Conservation (phyloP, 1,284 basidiomycete species). For the Microbotryum saponariae region DNA sequence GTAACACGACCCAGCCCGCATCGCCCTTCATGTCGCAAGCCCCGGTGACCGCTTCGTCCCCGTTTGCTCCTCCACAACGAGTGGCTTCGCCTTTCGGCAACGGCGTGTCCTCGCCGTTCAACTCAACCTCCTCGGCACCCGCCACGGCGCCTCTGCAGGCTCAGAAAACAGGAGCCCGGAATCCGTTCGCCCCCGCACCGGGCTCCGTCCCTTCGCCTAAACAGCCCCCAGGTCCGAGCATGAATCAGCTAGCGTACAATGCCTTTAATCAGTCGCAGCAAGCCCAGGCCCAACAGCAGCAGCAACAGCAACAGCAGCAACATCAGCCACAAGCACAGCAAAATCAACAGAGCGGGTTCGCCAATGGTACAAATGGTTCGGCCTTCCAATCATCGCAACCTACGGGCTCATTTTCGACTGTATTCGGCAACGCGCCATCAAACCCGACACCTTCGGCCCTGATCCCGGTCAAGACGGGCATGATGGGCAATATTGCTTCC, state of each 20-base stretch:
- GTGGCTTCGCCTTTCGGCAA: slow-evolving; percentile 24
- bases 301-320: slow-evolving; percentile 28
- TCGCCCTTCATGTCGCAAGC: no score
- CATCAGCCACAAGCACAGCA: slow-evolving; percentile 43
- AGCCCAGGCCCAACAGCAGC: slow-evolving; percentile 37
- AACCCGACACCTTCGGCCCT: slow-evolving; percentile 20
- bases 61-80: slow-evolving; percentile 32
- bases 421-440: slow-evolving; percentile 14
- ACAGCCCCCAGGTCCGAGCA: slow-evolving; percentile 60
- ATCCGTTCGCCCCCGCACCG: slow-evolving; percentile 78
- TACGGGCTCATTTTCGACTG: slow-evolving; percentile 37
- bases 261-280: slow-evolving; percentile 37
- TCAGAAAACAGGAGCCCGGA: slow-evolving; percentile 87
- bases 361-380: neutral
- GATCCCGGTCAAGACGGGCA: slow-evolving; percentile 35
- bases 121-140: slow-evolving; percentile 19
- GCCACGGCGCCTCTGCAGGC: slow-evolving; percentile 53
- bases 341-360: slow-evolving; percentile 37
- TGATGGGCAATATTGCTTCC: slow-evolving; percentile 41
- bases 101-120: neutral
- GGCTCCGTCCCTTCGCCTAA: slow-evolving; percentile 47
- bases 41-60: slow-evolving; percentile 26
- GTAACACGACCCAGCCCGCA: slow-evolving; percentile 13
- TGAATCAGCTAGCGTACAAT: slow-evolving; percentile 69
- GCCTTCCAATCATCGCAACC: slow-evolving; percentile 32